phyloP scores from a whole-genome alignment of 1,284 basidiomycete genomes.

The Singerocomus inundabilis region DNA sequence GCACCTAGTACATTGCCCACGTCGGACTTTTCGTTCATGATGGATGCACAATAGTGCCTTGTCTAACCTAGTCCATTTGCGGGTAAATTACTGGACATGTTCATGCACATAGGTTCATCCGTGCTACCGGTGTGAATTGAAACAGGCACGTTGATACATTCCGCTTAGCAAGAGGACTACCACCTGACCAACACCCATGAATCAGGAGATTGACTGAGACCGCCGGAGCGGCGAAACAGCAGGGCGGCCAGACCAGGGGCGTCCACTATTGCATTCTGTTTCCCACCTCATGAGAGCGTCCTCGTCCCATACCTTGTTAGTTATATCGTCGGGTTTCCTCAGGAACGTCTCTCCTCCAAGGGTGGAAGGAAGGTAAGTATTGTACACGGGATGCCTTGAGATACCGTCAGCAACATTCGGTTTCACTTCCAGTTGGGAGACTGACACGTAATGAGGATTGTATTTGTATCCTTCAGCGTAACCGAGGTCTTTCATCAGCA shows the following conservation, averaged over 20 bases:
- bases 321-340: slow-evolving; percentile 48
- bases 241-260: slow-evolving; percentile 60
- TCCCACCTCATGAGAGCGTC: slow-evolving; percentile 75
- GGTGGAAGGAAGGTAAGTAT: slow-evolving; percentile 54
- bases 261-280: slow-evolving; percentile 56
- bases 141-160: slow-evolving; percentile 1
- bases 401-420: slow-evolving; percentile 5
- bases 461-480: slow-evolving; percentile 76
- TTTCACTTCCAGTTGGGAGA: slow-evolving; percentile 4
- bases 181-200: neutral
- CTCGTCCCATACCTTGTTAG: slow-evolving; percentile 73
- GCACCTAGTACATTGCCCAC: too few species aligned
- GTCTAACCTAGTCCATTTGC: too few species aligned
- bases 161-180: neutral
- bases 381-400: slow-evolving; percentile 69
- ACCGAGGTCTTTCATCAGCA: slow-evolving; percentile 78
- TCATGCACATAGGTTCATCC: too few species aligned
- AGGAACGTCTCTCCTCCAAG: slow-evolving; percentile 50
- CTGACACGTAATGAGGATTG: slow-evolving; percentile 74
- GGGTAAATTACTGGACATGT: too few species aligned
- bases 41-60: too few species aligned
- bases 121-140: neutral
- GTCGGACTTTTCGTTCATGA: too few species aligned
- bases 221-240: neutral
- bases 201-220: slow-evolving; percentile 2